Evolutionary conservation across 1,284 basidiomycete genomes (phyloP).

Genomic region (Ustilago trichophora): DNA sequence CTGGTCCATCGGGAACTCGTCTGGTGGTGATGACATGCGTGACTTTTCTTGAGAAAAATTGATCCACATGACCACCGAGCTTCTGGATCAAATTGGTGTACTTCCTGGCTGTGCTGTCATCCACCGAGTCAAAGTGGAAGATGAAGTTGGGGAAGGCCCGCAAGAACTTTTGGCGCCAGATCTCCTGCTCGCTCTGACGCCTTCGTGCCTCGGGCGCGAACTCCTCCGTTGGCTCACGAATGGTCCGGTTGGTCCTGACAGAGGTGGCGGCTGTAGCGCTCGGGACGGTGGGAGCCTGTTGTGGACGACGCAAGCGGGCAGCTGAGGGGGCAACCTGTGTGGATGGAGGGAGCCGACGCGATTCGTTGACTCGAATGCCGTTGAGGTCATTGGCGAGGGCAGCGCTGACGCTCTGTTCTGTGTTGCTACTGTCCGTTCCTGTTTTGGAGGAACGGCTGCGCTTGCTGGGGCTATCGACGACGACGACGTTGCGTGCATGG

Average conservation of each 20-base stretch:
- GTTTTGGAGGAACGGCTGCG: slow-evolving; percentile 51
- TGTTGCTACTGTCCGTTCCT: slow-evolving; percentile 43
- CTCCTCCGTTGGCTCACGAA: slow-evolving; percentile 52
- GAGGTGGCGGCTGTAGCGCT: slow-evolving; percentile 7
- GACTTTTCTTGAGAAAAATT: slow-evolving; percentile 62
- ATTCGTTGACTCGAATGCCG: slow-evolving; percentile 35
- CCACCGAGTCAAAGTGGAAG: slow-evolving; percentile 63
- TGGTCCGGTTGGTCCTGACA: slow-evolving; percentile 56
- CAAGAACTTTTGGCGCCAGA: slow-evolving; percentile 53
- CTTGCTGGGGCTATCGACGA: slow-evolving; percentile 49
- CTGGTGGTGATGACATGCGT: slow-evolving; percentile 64
- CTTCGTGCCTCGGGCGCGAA: slow-evolving; percentile 48
- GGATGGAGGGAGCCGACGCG: slow-evolving; percentile 14
- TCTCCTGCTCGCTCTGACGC: slow-evolving; percentile 41
- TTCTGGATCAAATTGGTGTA: slow-evolving; percentile 45
- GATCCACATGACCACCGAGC: slow-evolving; percentile 60
- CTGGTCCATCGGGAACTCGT: slow-evolving; percentile 24
- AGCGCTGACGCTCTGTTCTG: slow-evolving; percentile 38
- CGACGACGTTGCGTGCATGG: slow-evolving; percentile 56
- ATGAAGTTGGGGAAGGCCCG: slow-evolving; percentile 61
- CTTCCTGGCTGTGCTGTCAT: slow-evolving; percentile 33
- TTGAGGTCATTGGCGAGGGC: slow-evolving; percentile 43
- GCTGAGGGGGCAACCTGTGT: slow-evolving; percentile 4
- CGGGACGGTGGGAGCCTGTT: slow-evolving; percentile 2
- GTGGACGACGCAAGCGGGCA: slow-evolving; percentile 13